Evolutionary conservation across 2,329 filamentous ascomycete genomes (phyloP), one percentile per base, ranked within the genome.

Genomic region (Colletotrichum liriopes): DNA sequence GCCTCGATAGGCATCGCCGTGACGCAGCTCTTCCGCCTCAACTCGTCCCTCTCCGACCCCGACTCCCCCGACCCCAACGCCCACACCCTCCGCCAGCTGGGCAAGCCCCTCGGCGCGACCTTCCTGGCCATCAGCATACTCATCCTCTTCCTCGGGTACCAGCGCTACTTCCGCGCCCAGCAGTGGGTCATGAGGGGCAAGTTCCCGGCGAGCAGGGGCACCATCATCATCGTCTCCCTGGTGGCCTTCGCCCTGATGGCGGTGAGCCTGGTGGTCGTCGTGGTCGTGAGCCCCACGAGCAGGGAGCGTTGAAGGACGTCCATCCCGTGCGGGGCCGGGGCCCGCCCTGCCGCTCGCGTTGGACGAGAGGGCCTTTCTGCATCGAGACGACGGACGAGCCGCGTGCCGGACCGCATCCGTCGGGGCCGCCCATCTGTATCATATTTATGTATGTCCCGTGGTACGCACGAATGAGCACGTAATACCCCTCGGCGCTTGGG

Each of bases 11-110:
- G 94, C 69, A 93, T 96, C 72, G 94, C 93, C 54, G 89, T 96
- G 51, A 96, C 94, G 1, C 94, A 96, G 80, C 89, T 96, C 59
- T 96, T 96, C 84, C 92, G 94, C 35, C 90, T 96, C 69, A 95
- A 95, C 84, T 93, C 91, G 0, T 88, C 90, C 11, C 84, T 93
- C 51, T 78, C 82, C 29, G 73, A 76, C 37, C 74, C 68, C 47
- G 76, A 78, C 29, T 37, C 71, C 26, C 9, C 20, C n/a, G 79
- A 82, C 51, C 77, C 79, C 39, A 81, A 81, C 67, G 79, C 83
- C 52, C 78, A 81, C 49, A 85, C 84, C 45, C 83, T 94, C 60
- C 87, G 90, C 54, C 88, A 88, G 66, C 85, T 94, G 73, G 93
- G 93, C 58, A 93, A 93, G 77, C 93, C 93, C 1, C 87, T 95